Conservation (phyloP, 805 yeast genomes). For the Danielia oregonensis region DNA sequence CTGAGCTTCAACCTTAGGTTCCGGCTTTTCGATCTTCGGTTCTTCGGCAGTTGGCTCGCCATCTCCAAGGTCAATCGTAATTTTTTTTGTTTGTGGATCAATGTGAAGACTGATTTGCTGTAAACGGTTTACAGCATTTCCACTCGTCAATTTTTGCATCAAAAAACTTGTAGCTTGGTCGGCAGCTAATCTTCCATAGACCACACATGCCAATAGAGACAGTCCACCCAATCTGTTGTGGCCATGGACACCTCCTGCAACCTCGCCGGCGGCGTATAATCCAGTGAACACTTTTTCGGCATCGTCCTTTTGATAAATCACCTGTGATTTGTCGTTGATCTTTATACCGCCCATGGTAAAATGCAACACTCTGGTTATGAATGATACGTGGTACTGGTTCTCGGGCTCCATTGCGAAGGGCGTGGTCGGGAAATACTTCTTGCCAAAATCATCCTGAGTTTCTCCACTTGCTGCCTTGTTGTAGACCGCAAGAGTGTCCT, state of each 20-base stretch:
- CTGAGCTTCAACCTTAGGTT: neutral
- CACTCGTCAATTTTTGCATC: conserved; percentile 8
- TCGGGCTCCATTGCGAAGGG: conserved; percentile 36
- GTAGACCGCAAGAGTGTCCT: conserved; percentile 35
- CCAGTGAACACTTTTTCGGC: conserved; percentile 28
- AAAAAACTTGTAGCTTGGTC: conserved; percentile 35
- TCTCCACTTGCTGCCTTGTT: conserved; percentile 41
- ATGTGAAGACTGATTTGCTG: conserved; percentile 16
- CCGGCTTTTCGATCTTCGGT: neutral
- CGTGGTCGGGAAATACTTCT: conserved; percentile 45
- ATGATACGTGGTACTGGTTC: conserved; percentile 46
- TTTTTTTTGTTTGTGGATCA: conserved; percentile 30
- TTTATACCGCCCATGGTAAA: conserved; percentile 71
- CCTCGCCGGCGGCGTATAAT: conserved; percentile 42
- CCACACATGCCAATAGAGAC: conserved; percentile 43
- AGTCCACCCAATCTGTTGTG: conserved; percentile 43
- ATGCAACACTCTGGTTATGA: conserved; percentile 56
- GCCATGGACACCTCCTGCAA: conserved; percentile 46
- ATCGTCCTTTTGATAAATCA: conserved; percentile 26
- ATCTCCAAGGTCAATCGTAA: conserved; percentile 32
- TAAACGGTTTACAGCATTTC: conserved; percentile 10
- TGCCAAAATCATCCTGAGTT: conserved; percentile 38
- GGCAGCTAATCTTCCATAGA: conserved; percentile 42
- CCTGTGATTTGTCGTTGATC: conserved; percentile 45
- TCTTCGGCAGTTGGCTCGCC: conserved; percentile 1